Percentiles rank a stretch among this genome's conserved stretches.
Evolutionary conservation across 225 moss, liverwort and hornwort genomes (phyloP).

Genomic region (Bryoerythrophyllum caledonicum): DNA sequence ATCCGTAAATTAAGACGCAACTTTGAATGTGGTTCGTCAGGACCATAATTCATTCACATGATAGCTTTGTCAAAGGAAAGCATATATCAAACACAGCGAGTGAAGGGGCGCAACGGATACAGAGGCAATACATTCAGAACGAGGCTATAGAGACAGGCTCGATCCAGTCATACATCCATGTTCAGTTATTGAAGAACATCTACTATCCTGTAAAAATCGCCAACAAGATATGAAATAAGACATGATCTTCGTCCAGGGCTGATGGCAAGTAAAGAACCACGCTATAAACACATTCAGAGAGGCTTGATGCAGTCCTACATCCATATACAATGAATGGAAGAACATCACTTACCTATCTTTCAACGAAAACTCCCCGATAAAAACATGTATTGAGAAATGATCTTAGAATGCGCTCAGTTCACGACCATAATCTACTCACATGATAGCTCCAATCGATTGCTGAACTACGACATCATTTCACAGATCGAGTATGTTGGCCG

Average conservation of each 20-base stretch:
- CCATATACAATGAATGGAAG: not conserved
- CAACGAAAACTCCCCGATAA: not conserved
- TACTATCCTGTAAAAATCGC: not conserved
- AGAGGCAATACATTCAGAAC: slow-evolving; percentile 2
- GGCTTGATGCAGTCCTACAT: slow-evolving; percentile 6
- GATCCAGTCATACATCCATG: slow-evolving; percentile 1
- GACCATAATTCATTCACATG: not conserved
- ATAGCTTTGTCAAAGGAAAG: not conserved
- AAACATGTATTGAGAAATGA: not conserved
- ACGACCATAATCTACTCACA: slow-evolving; percentile 1
- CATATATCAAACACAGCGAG: not conserved
- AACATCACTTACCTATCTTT: not conserved
- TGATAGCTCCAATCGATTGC: not conserved
- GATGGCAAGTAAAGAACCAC: not conserved
- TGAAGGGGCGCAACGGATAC: not conserved
- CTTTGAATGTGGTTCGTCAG: not conserved
- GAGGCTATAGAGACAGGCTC: not conserved
- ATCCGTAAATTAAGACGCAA: not conserved
- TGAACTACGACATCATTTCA: not conserved
- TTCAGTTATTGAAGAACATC: not conserved
- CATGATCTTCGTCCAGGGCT: not conserved
- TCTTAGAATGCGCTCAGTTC: not conserved
- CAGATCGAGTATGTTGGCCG: not conserved
- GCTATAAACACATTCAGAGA: not conserved
- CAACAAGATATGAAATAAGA: not conserved